Evolutionary conservation across 768 basidiomycete genomes (phyloP).

Genomic region (Exsudoporus frostii): DNA sequence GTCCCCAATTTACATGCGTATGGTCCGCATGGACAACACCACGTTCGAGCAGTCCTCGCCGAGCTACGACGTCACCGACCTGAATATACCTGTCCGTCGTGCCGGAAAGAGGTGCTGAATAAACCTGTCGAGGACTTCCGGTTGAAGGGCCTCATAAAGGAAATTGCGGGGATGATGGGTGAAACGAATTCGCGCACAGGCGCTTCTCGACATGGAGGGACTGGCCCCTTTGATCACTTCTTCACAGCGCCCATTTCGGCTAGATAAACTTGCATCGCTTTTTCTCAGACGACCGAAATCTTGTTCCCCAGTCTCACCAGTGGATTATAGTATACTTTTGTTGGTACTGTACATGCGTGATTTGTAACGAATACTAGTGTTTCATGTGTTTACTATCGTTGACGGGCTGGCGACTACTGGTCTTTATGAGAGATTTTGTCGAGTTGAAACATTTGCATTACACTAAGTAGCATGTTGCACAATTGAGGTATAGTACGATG

Average conservation of each 20-base stretch:
- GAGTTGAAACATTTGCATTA: too few species aligned
- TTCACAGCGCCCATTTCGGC: slow-evolving; percentile 30
- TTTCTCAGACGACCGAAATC: neutral
- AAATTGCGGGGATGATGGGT: slow-evolving; percentile 47
- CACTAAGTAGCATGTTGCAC: too few species aligned
- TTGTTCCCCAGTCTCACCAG: neutral
- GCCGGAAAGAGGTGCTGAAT: slow-evolving; percentile 46
- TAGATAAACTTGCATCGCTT: neutral
- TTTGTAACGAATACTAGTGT: neutral
- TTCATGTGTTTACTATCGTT: neutral
- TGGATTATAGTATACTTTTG: neutral
- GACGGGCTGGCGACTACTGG: too few species aligned
- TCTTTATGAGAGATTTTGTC: too few species aligned
- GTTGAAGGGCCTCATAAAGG: slow-evolving; percentile 54
- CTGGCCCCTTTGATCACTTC: slow-evolving; percentile 46
- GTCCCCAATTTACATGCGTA: slow-evolving; percentile 21
- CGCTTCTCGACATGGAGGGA: neutral
- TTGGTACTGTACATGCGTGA: neutral
- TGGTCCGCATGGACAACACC: slow-evolving; percentile 11
- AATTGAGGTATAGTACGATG: too few species aligned
- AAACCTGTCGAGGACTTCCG: slow-evolving; percentile 60
- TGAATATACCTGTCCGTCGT: slow-evolving; percentile 66
- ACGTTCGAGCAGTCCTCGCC: slow-evolving; percentile 18
- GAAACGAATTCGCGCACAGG: slow-evolving; percentile 40
- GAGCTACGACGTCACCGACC: slow-evolving; percentile 37